Conservation (phyloP, 2,329 filamentous ascomycete species). For the Pseudocercospora fuligena region DNA sequence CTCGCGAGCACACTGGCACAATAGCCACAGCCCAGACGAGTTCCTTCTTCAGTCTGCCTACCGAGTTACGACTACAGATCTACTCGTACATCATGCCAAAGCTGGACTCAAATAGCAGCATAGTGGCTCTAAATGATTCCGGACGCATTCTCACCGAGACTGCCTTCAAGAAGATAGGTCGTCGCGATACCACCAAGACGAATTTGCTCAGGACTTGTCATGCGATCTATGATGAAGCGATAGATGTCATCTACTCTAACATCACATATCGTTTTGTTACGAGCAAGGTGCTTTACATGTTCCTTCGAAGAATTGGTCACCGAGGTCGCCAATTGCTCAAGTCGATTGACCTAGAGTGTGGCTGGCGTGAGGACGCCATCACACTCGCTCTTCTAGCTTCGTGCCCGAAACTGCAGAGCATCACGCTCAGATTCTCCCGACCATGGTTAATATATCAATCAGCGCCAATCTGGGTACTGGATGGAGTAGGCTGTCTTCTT, state of each 20-base stretch:
- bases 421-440: conserved; percentile 33
- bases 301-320: conserved; percentile 39
- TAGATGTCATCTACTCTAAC: conserved; percentile 51
- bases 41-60: conserved; percentile 56
- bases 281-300: conserved; percentile 51
- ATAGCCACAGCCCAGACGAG: conserved; percentile 24
- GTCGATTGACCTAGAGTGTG: conserved; percentile 34
- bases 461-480: conserved; percentile 34
- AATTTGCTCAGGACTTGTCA: conserved; percentile 50
- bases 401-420: conserved; percentile 32
- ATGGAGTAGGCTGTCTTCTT: conserved; percentile 36
- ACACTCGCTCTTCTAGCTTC: conserved; percentile 38
- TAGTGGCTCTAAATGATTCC: conserved; percentile 35
- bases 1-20: background rate
- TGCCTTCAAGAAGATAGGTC: conserved; percentile 30
- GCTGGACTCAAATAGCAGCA: conserved; percentile 30
- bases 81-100: conserved; percentile 47
- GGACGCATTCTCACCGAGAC: conserved; percentile 35
- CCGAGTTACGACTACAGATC: conserved; percentile 66
- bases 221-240: conserved; percentile 49
- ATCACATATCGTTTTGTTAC: conserved; percentile 55
- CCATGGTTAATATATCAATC: conserved; percentile 28
- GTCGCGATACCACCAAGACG: conserved; percentile 47
- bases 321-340: conserved; percentile 33
- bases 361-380: conserved; percentile 38